A percentile compares a stretch with the other conserved stretches of the same genome.
These are phyloP conservation scores for Scleroderma bovista DNA, from an alignment of 768 basidiomycete species.

Conservation along the genomic window DNA sequence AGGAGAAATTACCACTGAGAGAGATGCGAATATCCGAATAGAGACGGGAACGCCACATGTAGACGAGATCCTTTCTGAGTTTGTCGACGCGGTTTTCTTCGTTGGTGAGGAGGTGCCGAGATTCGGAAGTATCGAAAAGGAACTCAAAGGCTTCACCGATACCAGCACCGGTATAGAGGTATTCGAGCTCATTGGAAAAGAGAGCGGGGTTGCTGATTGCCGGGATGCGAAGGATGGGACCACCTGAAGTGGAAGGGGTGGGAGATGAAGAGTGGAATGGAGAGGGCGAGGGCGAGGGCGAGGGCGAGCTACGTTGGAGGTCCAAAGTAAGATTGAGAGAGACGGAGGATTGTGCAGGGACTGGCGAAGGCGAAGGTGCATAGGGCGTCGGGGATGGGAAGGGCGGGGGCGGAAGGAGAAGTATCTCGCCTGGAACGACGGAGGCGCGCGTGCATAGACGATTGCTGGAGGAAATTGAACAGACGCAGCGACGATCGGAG, in stretches of 20 bases:
- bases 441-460: conserved; percentile 91
- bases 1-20: conserved; percentile 64
- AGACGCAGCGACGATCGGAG: not conserved
- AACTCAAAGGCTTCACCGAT: conserved; percentile 86
- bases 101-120: conserved; percentile 38
- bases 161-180: conserved; percentile 89
- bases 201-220: conserved; percentile 71
- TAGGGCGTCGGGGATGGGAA: conserved; percentile 45
- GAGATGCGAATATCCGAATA: conserved; percentile 89
- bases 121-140: conserved; percentile 61
- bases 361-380: conserved; percentile 43
- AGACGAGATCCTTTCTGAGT: conserved; percentile 88
- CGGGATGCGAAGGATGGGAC: conserved; percentile 53
- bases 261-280: conserved; percentile 43
- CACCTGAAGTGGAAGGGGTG: conserved; percentile 37
- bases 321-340: conserved; percentile 50
- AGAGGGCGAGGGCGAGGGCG: conserved; percentile 43
- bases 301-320: conserved; percentile 34
- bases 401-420: conserved; percentile 71
- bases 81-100: conserved; percentile 69
- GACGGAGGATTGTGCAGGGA: conserved; percentile 54
- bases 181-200: conserved; percentile 88
- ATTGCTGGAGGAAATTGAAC: conserved; percentile 51
- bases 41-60: conserved; percentile 93
- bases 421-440: conserved; percentile 84